Percentiles rank a stretch among this genome's conserved stretches.
phyloP scores from a whole-genome alignment of 2,329 filamentous ascomycete genomes.

The Epicoccum sorghinum region DNA sequence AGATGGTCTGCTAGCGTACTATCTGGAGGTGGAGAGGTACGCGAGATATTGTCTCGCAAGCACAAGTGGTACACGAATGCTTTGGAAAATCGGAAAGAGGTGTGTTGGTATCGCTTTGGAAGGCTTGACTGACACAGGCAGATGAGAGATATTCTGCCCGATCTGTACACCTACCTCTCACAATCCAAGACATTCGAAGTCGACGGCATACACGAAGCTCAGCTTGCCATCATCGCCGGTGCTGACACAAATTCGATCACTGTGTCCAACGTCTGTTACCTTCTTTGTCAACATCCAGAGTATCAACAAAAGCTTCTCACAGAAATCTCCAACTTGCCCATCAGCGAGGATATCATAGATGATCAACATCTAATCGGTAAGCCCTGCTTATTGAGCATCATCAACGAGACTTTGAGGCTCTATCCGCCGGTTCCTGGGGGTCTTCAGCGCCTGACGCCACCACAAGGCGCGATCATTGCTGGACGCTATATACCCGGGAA shows the following conservation, averaged over 20 bases:
- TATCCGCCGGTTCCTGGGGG: conserved; percentile 25
- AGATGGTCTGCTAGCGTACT: conserved; percentile 1
- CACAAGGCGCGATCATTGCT: conserved; percentile 29
- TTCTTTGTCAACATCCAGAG: conserved; percentile 37
- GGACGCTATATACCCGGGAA: conserved; percentile 28
- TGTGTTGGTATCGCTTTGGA: background rate
- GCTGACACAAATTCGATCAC: conserved; percentile 56
- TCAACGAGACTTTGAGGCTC: conserved; percentile 27
- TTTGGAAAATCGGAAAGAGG: conserved; percentile 15
- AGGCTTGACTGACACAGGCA: conserved; percentile 4
- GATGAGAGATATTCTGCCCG: conserved; percentile 10
- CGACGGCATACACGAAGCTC: conserved; percentile 17
- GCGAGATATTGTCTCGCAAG: background rate
- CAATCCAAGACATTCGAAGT: conserved; percentile 9
- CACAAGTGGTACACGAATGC: conserved; percentile 14
- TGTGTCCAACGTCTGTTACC: conserved; percentile 57
- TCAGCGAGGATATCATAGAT: conserved; percentile 3
- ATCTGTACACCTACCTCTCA: conserved; percentile 22
- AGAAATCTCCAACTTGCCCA: conserved; percentile 14
- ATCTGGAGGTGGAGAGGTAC: conserved; percentile 4
- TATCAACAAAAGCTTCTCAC: conserved; percentile 18
- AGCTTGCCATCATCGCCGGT: conserved; percentile 47
- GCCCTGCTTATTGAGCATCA: conserved; percentile 20
- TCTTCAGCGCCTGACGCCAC: conserved; percentile 30
- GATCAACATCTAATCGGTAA: conserved; percentile 17